Conservation (phyloP, 2,329 filamentous ascomycete species). For the Fusarium humuli region DNA sequence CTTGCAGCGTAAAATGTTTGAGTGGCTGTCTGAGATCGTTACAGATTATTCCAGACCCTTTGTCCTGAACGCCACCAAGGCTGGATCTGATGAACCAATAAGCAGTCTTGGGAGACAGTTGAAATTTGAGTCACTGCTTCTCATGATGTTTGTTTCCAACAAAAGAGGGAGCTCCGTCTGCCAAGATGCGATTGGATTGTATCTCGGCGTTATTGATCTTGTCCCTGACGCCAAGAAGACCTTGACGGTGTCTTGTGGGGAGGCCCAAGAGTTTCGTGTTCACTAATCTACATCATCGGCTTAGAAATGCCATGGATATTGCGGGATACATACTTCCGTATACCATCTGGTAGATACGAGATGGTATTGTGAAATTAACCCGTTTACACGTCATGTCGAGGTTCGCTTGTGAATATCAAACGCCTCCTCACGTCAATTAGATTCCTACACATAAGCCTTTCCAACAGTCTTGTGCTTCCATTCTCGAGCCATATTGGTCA, state of each 20-base stretch:
- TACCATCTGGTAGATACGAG: no score
- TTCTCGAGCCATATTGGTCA: neutral
- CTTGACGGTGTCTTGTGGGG: neutral
- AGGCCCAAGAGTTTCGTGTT: neutral
- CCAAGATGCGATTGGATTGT: neutral
- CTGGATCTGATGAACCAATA: neutral
- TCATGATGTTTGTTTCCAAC: neutral
- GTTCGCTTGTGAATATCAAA: neutral
- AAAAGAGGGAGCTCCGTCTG: neutral
- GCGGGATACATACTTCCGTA: neutral
- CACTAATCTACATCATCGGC: neutral
- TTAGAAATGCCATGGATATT: neutral
- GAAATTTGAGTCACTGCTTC: neutral
- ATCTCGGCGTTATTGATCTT: neutral
- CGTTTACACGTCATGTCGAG: neutral
- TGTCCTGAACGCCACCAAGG: slow-evolving; percentile 2
- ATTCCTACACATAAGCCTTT: neutral
- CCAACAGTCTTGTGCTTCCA: slow-evolving; percentile 13
- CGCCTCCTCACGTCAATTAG: slow-evolving; percentile 18
- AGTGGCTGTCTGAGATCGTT: neutral
- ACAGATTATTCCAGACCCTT: slow-evolving; percentile 5
- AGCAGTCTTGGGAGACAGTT: neutral
- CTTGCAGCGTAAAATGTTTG: neutral
- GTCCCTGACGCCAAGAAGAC: neutral
- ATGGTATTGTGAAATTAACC: neutral